Evolutionary conservation across 1,284 basidiomycete genomes (phyloP), one percentile per base, ranked within the genome.

Genomic region (Rhodotorula sp.): DNA sequence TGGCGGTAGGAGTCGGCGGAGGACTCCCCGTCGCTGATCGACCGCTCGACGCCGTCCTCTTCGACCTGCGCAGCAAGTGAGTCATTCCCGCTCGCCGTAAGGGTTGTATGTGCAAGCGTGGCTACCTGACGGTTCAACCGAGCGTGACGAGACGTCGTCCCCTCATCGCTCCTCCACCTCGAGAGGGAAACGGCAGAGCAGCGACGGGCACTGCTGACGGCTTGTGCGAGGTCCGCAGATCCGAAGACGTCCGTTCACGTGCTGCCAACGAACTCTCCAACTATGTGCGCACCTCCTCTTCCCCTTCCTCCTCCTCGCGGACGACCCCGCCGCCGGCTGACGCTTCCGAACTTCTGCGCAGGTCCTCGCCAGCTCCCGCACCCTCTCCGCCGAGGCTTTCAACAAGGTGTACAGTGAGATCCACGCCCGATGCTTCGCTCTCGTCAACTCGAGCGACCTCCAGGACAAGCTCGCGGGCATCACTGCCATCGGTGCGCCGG

Each of bases 381-480:
- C 75, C 0, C 69, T 76, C 25, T 74, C 73, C 12, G 75, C 75
- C 25, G 75, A 76, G 50, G 68, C 72, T 19, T 76, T 76, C 75
- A 76, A 76, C 70, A 76, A 76, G 63, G 71, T 67, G 17, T 76
- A 74, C 55, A 54, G 57, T 56, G 75, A 76, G 56, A 75, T 76
- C 44, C 75, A 76, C 37, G 70, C 74, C 10, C 67, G 71, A 22
- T 77, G 76, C 44, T 77, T 77, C 50, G 74, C 74, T 17, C 68
- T 77, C n/a, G 76, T 77, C 67, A 79, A 79, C 54, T 77, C 75
- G 61, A 71, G 72, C 58, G 79, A 80, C 64, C 58, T 80, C 1
- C 74, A 72, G 48, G 79, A 80, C 71, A 79, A 79, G 69, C 72
- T 80, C 2, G 79, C 78, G 6, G 79, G 79, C 17, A 69, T 80